These are phyloP conservation scores for Barnettozyma sp. DNA, from an alignment of 805 yeast genomes.

Conservation along the genomic window DNA sequence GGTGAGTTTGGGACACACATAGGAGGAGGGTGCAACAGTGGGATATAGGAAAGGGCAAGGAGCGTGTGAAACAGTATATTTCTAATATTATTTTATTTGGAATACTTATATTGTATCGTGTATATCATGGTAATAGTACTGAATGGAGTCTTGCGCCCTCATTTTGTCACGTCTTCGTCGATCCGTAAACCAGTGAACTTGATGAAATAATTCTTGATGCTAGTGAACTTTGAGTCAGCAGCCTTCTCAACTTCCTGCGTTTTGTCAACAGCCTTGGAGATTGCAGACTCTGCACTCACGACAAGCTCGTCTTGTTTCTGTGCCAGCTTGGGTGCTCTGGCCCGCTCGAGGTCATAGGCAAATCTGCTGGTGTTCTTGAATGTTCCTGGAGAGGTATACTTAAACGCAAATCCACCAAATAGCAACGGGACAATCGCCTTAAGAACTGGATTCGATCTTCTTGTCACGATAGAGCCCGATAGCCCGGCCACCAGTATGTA, in stretches of 20 bases:
- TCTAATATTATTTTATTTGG: no score
- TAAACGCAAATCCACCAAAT: constrained; percentile 60
- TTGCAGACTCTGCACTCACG: constrained; percentile 38
- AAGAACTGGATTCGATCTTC: constrained; percentile 53
- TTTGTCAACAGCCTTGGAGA: constrained; percentile 33
- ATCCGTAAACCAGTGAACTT: constrained; percentile 61
- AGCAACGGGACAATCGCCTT: constrained; percentile 51
- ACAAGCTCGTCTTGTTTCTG: constrained; percentile 48
- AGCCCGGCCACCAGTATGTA: constrained; percentile 64
- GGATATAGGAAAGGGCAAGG: no score
- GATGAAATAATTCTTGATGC: constrained; percentile 28
- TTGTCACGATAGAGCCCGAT: constrained; percentile 66
- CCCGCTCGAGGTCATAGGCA: constrained; percentile 54
- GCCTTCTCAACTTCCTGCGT: constrained; percentile 27
- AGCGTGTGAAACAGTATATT: no score
- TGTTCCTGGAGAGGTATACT: constrained; percentile 66
- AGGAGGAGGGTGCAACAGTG: no score
- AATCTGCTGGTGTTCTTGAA: constrained; percentile 52
- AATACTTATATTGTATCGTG: no score
- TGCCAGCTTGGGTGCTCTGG: constrained; percentile 57
- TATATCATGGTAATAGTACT: no score
- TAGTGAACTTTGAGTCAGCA: constrained; percentile 17
- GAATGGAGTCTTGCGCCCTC: constrained; percentile 10
- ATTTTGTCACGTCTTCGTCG: constrained; percentile 54
- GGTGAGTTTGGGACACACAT: no score